Evolutionary conservation across 176 grass and related monocot species (phyloP).

Genomic region (Musa beccarii): DNA sequence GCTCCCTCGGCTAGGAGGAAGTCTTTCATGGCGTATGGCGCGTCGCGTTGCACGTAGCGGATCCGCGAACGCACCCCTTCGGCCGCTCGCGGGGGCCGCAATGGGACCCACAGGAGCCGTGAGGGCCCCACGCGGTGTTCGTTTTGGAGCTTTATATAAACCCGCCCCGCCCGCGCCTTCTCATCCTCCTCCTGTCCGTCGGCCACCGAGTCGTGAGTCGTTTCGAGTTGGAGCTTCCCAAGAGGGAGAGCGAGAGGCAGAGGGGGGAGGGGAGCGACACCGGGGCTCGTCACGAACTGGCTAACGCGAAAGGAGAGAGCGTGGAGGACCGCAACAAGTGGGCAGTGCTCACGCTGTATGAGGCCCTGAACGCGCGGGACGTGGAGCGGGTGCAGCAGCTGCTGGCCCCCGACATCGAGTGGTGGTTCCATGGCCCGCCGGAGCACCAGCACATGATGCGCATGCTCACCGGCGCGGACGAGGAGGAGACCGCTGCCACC

Average conservation of each 20-base stretch:
- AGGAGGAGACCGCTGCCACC: constrained; percentile 10
- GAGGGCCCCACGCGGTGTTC: no score
- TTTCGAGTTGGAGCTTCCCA: neutral
- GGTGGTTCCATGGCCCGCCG: constrained; percentile 93
- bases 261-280: neutral
- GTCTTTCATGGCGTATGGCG: no score
- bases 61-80: no score
- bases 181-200: neutral
- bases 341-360: constrained; percentile 57
- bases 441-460: constrained; percentile 85
- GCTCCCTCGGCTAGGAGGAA: no score
- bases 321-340: constrained; percentile 44
- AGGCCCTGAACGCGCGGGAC: constrained; percentile 57
- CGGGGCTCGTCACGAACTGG: constrained; percentile 49
- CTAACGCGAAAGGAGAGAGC: constrained; percentile 29
- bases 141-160: neutral
- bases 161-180: neutral
- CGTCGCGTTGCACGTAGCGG: no score
- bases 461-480: constrained; percentile 46
- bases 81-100: no score
- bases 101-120: no score
- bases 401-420: constrained; percentile 73
- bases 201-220: neutral
- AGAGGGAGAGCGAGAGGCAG: no score
- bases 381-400: constrained; percentile 48